Base-by-base conservation (phyloP, 2,329 filamentous ascomycete genomes). In the Stagonosporopsis cucurbitacearum region DNA sequence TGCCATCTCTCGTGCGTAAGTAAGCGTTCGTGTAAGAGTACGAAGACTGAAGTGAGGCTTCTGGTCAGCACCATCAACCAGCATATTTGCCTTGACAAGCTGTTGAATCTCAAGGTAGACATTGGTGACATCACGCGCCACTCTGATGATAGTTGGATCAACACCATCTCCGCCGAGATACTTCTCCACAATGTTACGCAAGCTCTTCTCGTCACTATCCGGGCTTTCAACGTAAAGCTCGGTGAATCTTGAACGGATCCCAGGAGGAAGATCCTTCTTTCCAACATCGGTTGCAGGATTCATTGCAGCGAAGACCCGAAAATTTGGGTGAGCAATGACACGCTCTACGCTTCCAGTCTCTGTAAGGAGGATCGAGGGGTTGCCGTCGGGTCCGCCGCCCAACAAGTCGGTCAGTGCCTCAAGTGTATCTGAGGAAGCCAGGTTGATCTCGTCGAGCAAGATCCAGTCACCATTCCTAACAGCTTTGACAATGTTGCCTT, bases 281-380 rank as follows among this genome's bases (percentile, higher is more conserved):
- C 96, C 95, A 52, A 97, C 88, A 78, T 99, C 95, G 3, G 95
- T 99, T 5, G 95, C 95, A 26, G 95, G 95, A 70, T 99, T 99
- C 95, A 99, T 99, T 25, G 96, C 95, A 47, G 91, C 96, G 71
- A 99, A 99, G 13, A 99, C 90, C 35, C 95, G 88, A 74, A 99
- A 99, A 62, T 96, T 88, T 0, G 92, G 88, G 74, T 99, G 94
- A 0, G 93, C 95, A 58, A 88, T 84, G 32, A 99, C 88, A 62
- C 93, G 86, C 74, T 98, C 92, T 39, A 96, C 91, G 65, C 95
- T 92, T 33, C 95, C 95, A 35, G 92, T 95, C 78, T 99, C 95
- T 0, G 93, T 93, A 7, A 99, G 83, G 4, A 99, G 79, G 41
- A 99, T 87, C 0, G 91, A 97, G 1, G 94, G 94, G 0, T 82